Base-by-base conservation (phyloP, 2,329 filamentous ascomycete species). In the Trichophyton simii region DNA sequence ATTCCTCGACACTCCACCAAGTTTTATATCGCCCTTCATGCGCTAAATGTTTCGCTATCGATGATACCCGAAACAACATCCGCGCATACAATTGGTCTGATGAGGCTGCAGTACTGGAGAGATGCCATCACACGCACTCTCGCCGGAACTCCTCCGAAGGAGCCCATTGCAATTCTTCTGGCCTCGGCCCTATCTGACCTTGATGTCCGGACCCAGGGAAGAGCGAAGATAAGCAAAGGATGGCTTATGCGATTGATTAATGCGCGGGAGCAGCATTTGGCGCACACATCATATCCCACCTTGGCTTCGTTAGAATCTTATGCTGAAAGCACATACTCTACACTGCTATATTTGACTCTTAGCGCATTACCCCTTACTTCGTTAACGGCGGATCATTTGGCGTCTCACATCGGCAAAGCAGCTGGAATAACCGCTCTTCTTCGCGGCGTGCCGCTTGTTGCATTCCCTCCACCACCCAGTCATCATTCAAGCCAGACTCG, bases 91-190 rank as follows among this genome's bases (percentile, higher is more conserved):
- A 88, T 97, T 63, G 92, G 90, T 58, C 81, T 86, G 59, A 85
- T 97, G 80, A 90, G 94, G 65, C 87, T 96, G 75, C 89, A 96
- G 73, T 97, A 97, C 78, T 97, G 94, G 89, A 84, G 89, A 58
- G 91, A 97, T 68, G 85, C 89, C 3, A 78, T 99, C 59, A 82
- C 87, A 60, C 86, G 87, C 64, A 87, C 89, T 1, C 87, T 96
- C 63, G 81, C 87, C 1, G 88, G 87, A 36, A 78, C 80, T 0
- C 91, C 94, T 0, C 91, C 91, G 1, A 89, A 91, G 69, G 91
- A 99, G 72, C 94, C 94, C 22, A 89, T 96, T 48, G 92, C 91
- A 62, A 83, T 96, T 34, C 79, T 97, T 3, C 80, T 99, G 1
- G 82, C 89, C 64, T 83, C 86, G 62, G 87, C 87, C 22, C 81